Evolutionary conservation across 2,329 filamentous ascomycete species (phyloP).

Genomic region (Microsporum audouinii): DNA sequence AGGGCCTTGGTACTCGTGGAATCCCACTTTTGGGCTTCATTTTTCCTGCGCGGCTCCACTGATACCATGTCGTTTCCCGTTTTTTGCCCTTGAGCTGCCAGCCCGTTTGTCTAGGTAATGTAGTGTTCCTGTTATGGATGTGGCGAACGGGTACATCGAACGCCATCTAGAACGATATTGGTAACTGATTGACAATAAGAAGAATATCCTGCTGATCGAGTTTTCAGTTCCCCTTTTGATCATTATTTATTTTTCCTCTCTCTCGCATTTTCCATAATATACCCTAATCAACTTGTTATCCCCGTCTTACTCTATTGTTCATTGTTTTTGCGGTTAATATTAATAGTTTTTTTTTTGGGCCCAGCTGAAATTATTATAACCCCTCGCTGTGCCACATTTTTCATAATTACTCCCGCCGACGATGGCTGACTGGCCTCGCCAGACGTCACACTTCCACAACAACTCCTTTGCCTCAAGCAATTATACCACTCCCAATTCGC

Average conservation of each 20-base stretch:
- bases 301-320: not conserved
- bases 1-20: not conserved
- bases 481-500: not conserved
- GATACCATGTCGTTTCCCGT: not conserved
- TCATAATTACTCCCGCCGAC: not conserved
- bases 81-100: not conserved
- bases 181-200: not conserved
- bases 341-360: not conserved
- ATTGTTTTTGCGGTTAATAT: not conserved
- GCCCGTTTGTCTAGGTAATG: not conserved
- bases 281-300: not conserved
- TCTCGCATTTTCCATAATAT: not conserved
- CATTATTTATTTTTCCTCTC: not conserved
- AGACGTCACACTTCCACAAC: not conserved
- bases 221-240: not conserved
- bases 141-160: conserved; percentile 2
- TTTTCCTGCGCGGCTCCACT: not conserved
- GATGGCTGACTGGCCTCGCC: conserved; percentile 2
- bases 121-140: not conserved
- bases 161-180: not conserved
- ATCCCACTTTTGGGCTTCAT: not conserved
- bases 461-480: not conserved
- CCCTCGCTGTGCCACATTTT: not conserved
- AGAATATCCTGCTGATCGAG: not conserved
- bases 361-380: not conserved